Evolutionary conservation across 352 stramenopile genomes (phyloP), one percentile per base, ranked within the genome.

Genomic region (Poterioochromonas sp.): DNA sequence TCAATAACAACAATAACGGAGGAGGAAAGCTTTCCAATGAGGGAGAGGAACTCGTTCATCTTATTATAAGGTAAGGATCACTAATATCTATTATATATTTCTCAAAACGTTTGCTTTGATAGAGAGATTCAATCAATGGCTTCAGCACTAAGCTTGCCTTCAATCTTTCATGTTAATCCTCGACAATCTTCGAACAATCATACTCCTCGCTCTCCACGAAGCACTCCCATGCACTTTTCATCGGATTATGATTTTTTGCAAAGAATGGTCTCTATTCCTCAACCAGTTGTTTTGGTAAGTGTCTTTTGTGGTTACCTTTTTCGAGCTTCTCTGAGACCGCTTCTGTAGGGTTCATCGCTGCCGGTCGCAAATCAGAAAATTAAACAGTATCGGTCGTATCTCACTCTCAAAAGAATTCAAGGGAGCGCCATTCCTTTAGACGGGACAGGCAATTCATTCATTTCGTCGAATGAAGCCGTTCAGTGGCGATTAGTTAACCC

Each of bases 341-440:
- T 74, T 22, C 1, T 12, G 1, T 39, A 74, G 65, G 65, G 65
- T 22, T 74, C 65, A 35, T 34, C 53, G 5, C 43, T 74, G 3
- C 65, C 65, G 8, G 65, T 54, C 0, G 39, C 65, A 11, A 74
- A 74, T 74, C 65, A 74, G 40, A 3, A 74, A 35, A 18, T 74
- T 1, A 74, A 74, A 54, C 1, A 5, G 3, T 37, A 58, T 18
- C 5, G 11, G 11, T 74, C 65, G 26, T n/a, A 35, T 74, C 2
- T 74, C 40, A 5, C 2, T 26, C 8, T 8, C 34, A 35, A 35
- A 39, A 3, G 40, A 40, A 74, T 74, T 35, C 65, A 74, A 74
- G 65, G 65, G 1, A 26, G 1, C 15, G 65, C n/a, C 12, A 15
- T 58, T 15, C 3, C 12, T 11, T 22, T 74, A 35, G 26, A 54